phyloP scores from a whole-genome alignment of 164 flowering plant species.

The Kingdonia uniflora region DNA sequence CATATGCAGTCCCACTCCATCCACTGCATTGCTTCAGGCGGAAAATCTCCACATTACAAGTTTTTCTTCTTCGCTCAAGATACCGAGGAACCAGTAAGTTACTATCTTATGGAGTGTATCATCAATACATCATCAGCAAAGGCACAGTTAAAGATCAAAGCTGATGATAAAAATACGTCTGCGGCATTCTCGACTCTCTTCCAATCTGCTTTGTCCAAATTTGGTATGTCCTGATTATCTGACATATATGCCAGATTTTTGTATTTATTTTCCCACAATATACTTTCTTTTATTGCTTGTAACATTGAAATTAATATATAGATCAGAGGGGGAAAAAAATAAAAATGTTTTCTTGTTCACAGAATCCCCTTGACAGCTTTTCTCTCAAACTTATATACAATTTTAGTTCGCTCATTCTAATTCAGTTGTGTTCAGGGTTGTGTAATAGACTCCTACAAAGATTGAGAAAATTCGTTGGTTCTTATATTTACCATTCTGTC shows the following conservation, averaged over 20 bases:
- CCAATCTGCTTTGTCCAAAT: slow-evolving; percentile 59
- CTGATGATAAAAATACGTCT: slow-evolving; percentile 68
- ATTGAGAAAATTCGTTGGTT: no score
- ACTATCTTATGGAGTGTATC: slow-evolving; percentile 72
- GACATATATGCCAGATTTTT: no score
- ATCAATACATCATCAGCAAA: slow-evolving; percentile 78
- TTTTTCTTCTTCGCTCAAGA: slow-evolving; percentile 96
- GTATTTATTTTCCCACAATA: no score
- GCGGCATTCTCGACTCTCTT: slow-evolving; percentile 62
- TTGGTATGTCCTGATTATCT: slow-evolving; percentile 30
- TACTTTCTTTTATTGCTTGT: no score
- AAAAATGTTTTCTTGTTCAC: no score
- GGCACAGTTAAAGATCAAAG: slow-evolving; percentile 78
- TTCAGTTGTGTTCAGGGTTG: no score
- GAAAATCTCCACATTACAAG: slow-evolving; percentile 89
- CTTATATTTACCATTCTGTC: no score
- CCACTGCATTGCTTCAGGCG: slow-evolving; percentile 96
- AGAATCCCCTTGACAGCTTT: not conserved
- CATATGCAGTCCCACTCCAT: slow-evolving; percentile 86
- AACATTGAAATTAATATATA: no score
- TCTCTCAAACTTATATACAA: no score
- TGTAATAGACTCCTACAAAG: no score
- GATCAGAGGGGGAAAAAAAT: no score
- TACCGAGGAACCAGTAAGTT: slow-evolving; percentile 55
- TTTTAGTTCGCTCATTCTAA: no score